phyloP scores from a whole-genome alignment of 768 basidiomycete genomes.

The Leccinum subgranulosum region DNA sequence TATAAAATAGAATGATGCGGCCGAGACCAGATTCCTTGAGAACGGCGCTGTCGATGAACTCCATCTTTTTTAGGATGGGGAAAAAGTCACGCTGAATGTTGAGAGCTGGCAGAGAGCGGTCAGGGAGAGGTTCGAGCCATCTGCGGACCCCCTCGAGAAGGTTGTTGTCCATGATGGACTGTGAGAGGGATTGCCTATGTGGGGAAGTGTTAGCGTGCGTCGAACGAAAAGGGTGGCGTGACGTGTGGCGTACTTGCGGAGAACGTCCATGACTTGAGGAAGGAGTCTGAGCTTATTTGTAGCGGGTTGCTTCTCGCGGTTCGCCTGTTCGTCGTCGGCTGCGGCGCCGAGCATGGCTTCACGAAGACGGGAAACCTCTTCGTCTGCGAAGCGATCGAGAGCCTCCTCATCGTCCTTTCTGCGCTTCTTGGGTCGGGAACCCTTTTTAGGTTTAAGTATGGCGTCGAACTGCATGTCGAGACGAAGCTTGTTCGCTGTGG shows the following conservation, averaged over 20 bases:
- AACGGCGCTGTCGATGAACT: constrained; percentile 84
- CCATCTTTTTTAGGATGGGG: constrained; percentile 79
- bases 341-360: constrained; percentile 87
- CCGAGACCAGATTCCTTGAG: constrained; percentile 92
- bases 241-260: constrained; percentile 71
- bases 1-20: constrained; percentile 90
- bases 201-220: neutral
- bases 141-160: constrained; percentile 83
- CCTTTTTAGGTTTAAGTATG: constrained; percentile 79
- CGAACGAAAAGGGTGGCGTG: no score
- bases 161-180: constrained; percentile 94
- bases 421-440: constrained; percentile 56
- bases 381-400: constrained; percentile 84
- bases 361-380: constrained; percentile 85
- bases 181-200: constrained; percentile 77
- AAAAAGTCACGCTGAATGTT: constrained; percentile 96
- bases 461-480: constrained; percentile 85
- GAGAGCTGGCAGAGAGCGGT: constrained; percentile 88
- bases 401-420: constrained; percentile 82
- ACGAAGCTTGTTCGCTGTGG: constrained; percentile 67
- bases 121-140: constrained; percentile 94
- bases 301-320: constrained; percentile 78
- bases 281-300: constrained; percentile 80
- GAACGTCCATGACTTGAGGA: constrained; percentile 86
- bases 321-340: constrained; percentile 77